A percentile compares a stretch with the other conserved stretches of the same genome.
phyloP scores from a whole-genome alignment of 1,284 basidiomycete species.

The Omphalotus olearius region DNA sequence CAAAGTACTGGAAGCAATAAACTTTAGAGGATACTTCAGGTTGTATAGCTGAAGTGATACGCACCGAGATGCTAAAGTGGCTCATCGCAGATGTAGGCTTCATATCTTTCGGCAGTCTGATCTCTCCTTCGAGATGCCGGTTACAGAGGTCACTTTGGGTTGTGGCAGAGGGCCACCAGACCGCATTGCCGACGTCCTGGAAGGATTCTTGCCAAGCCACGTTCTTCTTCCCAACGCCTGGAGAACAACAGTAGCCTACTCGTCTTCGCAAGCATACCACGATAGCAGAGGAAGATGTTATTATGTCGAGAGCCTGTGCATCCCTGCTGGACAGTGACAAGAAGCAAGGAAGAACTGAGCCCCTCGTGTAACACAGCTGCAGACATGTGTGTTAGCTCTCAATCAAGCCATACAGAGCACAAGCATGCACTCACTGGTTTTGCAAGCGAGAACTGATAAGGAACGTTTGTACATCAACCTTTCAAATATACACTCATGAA shows the following conservation, averaged over 20 bases:
- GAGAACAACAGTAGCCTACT: constrained; percentile 38
- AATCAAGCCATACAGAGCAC: not conserved
- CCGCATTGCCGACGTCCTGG: constrained; percentile 36
- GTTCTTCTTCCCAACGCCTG: constrained; percentile 27
- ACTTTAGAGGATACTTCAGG: no score
- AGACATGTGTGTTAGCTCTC: not conserved
- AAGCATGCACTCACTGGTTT: constrained; percentile 32
- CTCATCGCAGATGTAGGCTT: constrained; percentile 43
- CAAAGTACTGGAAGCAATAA: constrained; percentile 31
- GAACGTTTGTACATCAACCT: not conserved
- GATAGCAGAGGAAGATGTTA: constrained; percentile 37
- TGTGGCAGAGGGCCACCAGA: constrained; percentile 39
- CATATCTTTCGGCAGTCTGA: constrained; percentile 42
- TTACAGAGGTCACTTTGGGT: constrained; percentile 22
- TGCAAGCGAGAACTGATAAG: constrained; percentile 35
- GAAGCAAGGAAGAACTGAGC: constrained; percentile 41
- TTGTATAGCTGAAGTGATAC: not conserved
- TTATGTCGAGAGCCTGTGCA: constrained; percentile 35
- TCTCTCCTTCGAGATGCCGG: constrained; percentile 45
- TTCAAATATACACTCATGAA: constrained; percentile 25
- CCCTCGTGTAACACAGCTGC: constrained; percentile 45
- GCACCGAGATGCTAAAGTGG: constrained; percentile 42
- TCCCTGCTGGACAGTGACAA: constrained; percentile 37
- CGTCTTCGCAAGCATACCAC: constrained; percentile 38
- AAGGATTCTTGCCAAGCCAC: constrained; percentile 35